A percentile compares a stretch with the other conserved stretches of the same genome.
Evolutionary conservation across 2,329 filamentous ascomycete species (phyloP).

Genomic region (Plenodomus biglobosus): DNA sequence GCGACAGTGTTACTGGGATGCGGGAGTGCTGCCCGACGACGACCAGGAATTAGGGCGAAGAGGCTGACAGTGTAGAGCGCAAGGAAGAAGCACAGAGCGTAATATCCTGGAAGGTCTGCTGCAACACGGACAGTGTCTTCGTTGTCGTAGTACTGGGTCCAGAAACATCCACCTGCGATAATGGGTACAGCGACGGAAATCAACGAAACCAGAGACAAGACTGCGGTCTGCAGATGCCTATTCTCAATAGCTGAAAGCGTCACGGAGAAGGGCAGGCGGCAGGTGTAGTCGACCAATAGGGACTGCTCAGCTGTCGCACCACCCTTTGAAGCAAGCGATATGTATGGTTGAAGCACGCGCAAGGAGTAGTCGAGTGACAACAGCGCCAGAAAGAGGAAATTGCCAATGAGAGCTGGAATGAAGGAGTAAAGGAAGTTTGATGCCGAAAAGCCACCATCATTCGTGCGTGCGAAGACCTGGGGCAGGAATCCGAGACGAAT

Average conservation of each 20-base stretch:
- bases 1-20: constrained; percentile 72
- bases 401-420: constrained; percentile 67
- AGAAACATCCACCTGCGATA: constrained; percentile 70
- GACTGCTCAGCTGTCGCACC: constrained; percentile 65
- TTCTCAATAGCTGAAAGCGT: constrained; percentile 61
- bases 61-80: constrained; percentile 69
- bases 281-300: constrained; percentile 70
- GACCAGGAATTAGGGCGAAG: constrained; percentile 58
- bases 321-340: constrained; percentile 59
- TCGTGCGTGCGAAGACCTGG: constrained; percentile 62
- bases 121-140: constrained; percentile 54
- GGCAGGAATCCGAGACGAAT: constrained; percentile 73
- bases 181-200: constrained; percentile 66
- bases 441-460: constrained; percentile 69
- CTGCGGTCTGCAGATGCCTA: constrained; percentile 66
- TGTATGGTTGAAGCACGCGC: constrained; percentile 70
- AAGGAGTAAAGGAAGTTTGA: constrained; percentile 88
- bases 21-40: constrained; percentile 66
- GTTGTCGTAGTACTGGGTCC: constrained; percentile 63
- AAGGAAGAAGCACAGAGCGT: constrained; percentile 70
- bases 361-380: constrained; percentile 67
- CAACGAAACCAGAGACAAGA: constrained; percentile 61
- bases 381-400: constrained; percentile 67
- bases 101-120: constrained; percentile 72
- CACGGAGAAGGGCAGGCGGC: constrained; percentile 63